Percentiles rank a stretch among this genome's conserved stretches.
These are phyloP conservation scores for Fonsecaea nubica DNA, from an alignment of 2,329 filamentous ascomycete species.

Conservation along the genomic window DNA sequence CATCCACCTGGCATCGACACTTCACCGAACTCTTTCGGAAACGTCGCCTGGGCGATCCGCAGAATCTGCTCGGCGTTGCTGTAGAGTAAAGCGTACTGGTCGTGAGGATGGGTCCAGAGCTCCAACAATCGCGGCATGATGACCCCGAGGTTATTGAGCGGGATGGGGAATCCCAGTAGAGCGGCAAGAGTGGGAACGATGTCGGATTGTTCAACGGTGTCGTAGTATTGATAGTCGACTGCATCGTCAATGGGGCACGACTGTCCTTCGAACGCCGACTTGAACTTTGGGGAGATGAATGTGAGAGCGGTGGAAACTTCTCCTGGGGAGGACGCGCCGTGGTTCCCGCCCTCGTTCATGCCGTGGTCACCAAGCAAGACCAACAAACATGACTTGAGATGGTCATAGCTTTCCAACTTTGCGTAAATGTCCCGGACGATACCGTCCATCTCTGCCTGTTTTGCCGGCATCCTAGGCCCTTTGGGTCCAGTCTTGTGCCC, in stretches of 20 bases:
- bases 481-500: conserved; percentile 92
- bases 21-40: conserved; percentile 57
- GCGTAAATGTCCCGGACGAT: conserved; percentile 78
- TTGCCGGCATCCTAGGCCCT: conserved; percentile 88
- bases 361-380: conserved; percentile 93
- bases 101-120: conserved; percentile 69
- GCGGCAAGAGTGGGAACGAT: conserved; percentile 87
- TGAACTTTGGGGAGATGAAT: conserved; percentile 86
- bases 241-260: conserved; percentile 60
- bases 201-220: conserved; percentile 88
- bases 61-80: conserved; percentile 83
- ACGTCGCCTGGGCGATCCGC: conserved; percentile 76
- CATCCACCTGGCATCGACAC: conserved; percentile 39
- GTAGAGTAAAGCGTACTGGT: conserved; percentile 72
- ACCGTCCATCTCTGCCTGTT: conserved; percentile 91
- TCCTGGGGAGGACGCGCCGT: conserved; percentile 89
- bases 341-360: conserved; percentile 99
- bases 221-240: conserved; percentile 80
- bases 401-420: conserved; percentile 72
- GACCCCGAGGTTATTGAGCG: conserved; percentile 87
- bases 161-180: conserved; percentile 83
- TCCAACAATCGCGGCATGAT: conserved; percentile 79
- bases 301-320: conserved; percentile 93
- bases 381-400: conserved; percentile 79
- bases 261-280: conserved; percentile 56